These are phyloP conservation scores for Simplicillium sp. DNA, from an alignment of 2,329 filamentous ascomycete species.

Conservation along the genomic window DNA sequence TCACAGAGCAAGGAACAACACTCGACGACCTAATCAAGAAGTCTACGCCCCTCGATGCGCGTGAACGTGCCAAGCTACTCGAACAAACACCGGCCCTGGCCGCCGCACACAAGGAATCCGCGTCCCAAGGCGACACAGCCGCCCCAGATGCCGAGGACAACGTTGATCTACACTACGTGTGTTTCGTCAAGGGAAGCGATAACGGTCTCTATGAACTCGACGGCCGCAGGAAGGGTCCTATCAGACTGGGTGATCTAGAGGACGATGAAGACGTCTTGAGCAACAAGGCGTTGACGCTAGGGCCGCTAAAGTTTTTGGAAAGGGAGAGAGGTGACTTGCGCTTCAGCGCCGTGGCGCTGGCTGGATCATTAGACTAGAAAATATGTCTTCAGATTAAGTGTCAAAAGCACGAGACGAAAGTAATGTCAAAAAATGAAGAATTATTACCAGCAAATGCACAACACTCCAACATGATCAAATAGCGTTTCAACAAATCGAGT, in stretches of 20 bases:
- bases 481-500: no score
- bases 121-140: conserved; percentile 64
- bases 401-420: background rate
- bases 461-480: no score
- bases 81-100: conserved; percentile 72
- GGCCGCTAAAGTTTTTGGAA: conserved; percentile 49
- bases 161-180: conserved; percentile 93
- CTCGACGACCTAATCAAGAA: conserved; percentile 57
- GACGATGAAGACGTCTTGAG: conserved; percentile 64
- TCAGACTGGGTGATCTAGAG: conserved; percentile 44
- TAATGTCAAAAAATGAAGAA: no score
- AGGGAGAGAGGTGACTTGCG: conserved; percentile 45
- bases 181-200: conserved; percentile 70
- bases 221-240: conserved; percentile 47
- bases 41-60: conserved; percentile 60
- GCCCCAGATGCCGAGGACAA: conserved; percentile 71
- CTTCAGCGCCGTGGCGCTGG: conserved; percentile 49
- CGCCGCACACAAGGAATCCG: conserved; percentile 67
- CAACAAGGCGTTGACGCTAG: conserved; percentile 63
- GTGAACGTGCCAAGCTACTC: conserved; percentile 60
- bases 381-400: background rate
- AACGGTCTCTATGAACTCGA: conserved; percentile 55
- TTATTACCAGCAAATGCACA: no score
- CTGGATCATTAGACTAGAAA: conserved; percentile 36
- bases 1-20: conserved; percentile 37